Conservation (phyloP, 2,329 filamentous ascomycete genomes). For the Aspergillus ustus region DNA sequence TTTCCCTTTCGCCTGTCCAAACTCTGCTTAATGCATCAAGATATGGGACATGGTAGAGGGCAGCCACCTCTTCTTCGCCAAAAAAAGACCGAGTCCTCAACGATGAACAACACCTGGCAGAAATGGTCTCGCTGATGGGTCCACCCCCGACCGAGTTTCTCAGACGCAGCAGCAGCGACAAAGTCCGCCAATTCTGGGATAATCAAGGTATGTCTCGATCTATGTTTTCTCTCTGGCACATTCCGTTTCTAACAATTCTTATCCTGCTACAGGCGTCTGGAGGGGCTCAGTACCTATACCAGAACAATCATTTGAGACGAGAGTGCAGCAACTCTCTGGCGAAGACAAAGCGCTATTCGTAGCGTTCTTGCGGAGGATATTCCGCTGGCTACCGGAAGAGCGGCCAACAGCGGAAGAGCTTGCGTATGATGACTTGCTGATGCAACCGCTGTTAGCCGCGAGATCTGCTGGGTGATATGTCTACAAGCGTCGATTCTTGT, state of each 20-base stretch:
- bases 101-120: constrained; percentile 29
- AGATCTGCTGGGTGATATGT: background rate
- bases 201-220: constrained; percentile 16
- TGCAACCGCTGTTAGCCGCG: constrained; percentile 34
- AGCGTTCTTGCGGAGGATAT: constrained; percentile 35
- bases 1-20: too few relatives aligned
- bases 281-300: constrained; percentile 32
- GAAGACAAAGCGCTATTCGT: constrained; percentile 35
- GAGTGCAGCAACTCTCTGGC: constrained; percentile 29
- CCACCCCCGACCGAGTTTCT: constrained; percentile 26
- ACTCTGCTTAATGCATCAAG: constrained; percentile 4
- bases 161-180: constrained; percentile 18
- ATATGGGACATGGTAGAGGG: constrained; percentile 24
- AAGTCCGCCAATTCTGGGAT: constrained; percentile 22
- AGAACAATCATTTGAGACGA: constrained; percentile 29
- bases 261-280: constrained; percentile 31
- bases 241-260: background rate
- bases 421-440: constrained; percentile 28
- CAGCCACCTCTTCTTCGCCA: constrained; percentile 24
- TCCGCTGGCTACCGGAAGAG: constrained; percentile 39
- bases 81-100: constrained; percentile 17
- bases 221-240: background rate
- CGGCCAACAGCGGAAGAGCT: constrained; percentile 34
- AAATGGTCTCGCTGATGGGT: constrained; percentile 30
- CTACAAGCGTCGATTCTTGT: too few relatives aligned